Conservation (phyloP, 106 monocot genomes). For the Allium fistulosum region DNA sequence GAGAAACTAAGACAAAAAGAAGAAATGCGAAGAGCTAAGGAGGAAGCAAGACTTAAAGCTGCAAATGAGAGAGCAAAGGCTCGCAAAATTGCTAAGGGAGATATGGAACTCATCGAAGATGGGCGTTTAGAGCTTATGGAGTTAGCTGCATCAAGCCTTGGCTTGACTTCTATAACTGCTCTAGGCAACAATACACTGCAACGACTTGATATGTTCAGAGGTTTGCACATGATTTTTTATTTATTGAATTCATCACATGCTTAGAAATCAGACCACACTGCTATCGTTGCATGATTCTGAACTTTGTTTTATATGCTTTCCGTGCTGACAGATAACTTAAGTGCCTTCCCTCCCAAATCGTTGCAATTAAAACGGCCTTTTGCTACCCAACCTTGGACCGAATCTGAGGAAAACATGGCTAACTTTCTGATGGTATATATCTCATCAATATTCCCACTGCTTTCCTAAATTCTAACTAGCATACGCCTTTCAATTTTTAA, state of each 20-base stretch:
- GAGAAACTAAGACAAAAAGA: slow-evolving; percentile 87
- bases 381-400: slow-evolving; percentile 62
- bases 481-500: too few species aligned
- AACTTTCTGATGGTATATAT: slow-evolving; percentile 83
- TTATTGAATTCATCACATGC: neutral
- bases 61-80: slow-evolving; percentile 87
- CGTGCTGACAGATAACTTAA: slow-evolving; percentile 46
- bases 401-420: slow-evolving; percentile 80
- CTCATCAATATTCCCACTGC: neutral
- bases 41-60: slow-evolving; percentile 86
- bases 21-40: slow-evolving; percentile 78
- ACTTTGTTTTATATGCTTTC: neutral
- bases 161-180: slow-evolving; percentile 60
- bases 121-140: slow-evolving; percentile 97
- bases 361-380: slow-evolving; percentile 70
- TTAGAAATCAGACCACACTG: neutral
- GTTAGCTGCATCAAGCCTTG: slow-evolving; percentile 71
- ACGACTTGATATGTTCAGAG: slow-evolving; percentile 62
- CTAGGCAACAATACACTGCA: slow-evolving; percentile 74
- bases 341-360: slow-evolving; percentile 65
- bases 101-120: slow-evolving; percentile 94
- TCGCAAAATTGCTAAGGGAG: slow-evolving; percentile 83
- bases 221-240: slow-evolving; percentile 16
- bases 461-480: too few species aligned
- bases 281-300: neutral